Base-by-base conservation (phyloP, 2,329 filamentous ascomycete species). In the Colletotrichum lupini region DNA sequence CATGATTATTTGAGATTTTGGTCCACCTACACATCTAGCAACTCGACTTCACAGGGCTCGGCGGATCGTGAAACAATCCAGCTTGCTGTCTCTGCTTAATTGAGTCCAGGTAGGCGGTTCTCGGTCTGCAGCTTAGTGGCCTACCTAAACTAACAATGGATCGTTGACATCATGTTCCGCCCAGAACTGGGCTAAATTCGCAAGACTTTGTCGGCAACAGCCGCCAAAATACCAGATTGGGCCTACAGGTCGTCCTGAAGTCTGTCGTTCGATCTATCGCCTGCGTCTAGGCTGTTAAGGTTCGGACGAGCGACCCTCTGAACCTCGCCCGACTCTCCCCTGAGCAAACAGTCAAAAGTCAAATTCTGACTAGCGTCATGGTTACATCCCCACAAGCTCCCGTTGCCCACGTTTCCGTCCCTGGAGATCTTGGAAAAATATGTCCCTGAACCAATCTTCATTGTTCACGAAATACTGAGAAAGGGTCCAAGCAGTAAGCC, bases 401-500 rank as follows among this genome's bases (percentile, higher is more conserved):
- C 32, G 19, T n/a, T 28, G n/a, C 22, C 68, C 62, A 61, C 30
- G 32, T 66, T 53, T 32, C 11, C 60, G 63, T 67, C 5, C 62
- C 63, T 67, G 63, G 46, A 14, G 14, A 37, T 26, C 30, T 42
- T 42, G 37, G 37, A 14, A 52, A 22, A 35, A 52, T 11, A 42
- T 35, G 35, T 28, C 24, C 22, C 6, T 42, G 14, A 19, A n/a
- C 14, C 30, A 19, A 8, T 12, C 19, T 46, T 22, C 22, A 1
- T 11, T 1, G 22, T 42, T 16, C n/a, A 60, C 19, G 26, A 46
- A 35, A 35, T 35, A 12, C 32, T 35, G 12, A 12, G 19, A 42
- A 42, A 42, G 57, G 24, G 57, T 19, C 32, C 24, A 67, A 71
- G 63, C 62, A 46, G 49, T 32, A 35, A 28, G 35, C 56, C 63